phyloP scores from a whole-genome alignment of 2,329 filamentous ascomycete genomes.

The Cytospora leucostoma region DNA sequence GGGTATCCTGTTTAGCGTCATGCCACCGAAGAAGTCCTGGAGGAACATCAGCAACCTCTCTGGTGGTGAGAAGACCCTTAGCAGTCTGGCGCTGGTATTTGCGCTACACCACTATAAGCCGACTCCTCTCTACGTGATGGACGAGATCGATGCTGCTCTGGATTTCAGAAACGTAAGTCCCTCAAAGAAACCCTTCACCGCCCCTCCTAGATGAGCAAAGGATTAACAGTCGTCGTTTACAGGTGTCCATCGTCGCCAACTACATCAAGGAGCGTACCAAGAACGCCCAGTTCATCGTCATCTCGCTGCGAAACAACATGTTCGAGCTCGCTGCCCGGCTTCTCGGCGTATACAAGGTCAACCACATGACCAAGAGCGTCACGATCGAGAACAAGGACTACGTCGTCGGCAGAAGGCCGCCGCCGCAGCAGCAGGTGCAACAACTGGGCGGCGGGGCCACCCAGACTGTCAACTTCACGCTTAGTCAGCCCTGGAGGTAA shows the following conservation, averaged over 20 bases:
- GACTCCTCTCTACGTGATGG: conserved; percentile 98
- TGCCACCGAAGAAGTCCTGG: conserved; percentile 99
- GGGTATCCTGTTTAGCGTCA: conserved; percentile 94
- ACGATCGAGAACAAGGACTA: conserved; percentile 85
- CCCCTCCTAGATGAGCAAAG: conserved; percentile 8
- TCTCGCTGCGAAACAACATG: conserved; percentile 98
- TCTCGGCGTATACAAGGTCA: conserved; percentile 98
- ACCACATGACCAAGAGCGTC: conserved; percentile 95
- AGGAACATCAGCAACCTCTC: conserved; percentile 97
- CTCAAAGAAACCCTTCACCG: background rate
- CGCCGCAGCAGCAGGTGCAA: conserved; percentile 37
- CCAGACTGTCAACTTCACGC: conserved; percentile 29
- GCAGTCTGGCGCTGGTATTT: conserved; percentile 92
- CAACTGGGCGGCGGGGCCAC: conserved; percentile 30
- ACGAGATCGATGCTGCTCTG: conserved; percentile 96
- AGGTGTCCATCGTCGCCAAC: conserved; percentile 96
- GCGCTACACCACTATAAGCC: conserved; percentile 97
- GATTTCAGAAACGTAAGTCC: conserved; percentile 93
- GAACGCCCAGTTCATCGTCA: conserved; percentile 99
- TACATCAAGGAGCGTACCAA: conserved; percentile 99
- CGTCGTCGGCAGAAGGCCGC: conserved; percentile 50
- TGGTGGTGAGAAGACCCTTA: conserved; percentile 96
- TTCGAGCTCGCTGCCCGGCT: conserved; percentile 95
- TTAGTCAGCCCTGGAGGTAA: conserved; percentile 28
- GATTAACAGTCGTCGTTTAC: conserved; percentile 25